phyloP scores from a whole-genome alignment of 352 stramenopile genomes.

The Phytophthora sp. region DNA sequence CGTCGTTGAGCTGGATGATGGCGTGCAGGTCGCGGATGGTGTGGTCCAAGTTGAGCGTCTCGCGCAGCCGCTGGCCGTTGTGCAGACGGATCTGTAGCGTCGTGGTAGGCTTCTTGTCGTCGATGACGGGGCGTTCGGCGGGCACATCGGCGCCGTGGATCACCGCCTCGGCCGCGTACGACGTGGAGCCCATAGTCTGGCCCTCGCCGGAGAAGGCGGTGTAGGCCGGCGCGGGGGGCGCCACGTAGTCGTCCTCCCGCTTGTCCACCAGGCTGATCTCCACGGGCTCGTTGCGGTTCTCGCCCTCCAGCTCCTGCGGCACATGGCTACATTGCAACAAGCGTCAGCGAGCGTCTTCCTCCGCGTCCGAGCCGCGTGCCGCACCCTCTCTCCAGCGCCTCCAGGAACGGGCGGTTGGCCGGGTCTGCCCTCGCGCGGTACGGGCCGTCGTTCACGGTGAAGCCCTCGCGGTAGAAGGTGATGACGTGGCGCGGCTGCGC shows the following conservation, averaged over 20 bases:
- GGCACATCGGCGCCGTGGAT: constrained; percentile 42
- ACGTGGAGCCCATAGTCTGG: constrained; percentile 74
- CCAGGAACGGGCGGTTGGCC: constrained; percentile 78
- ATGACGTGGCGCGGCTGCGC: constrained; percentile 64
- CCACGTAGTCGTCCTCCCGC: constrained; percentile 83
- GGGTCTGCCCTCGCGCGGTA: constrained; percentile 75
- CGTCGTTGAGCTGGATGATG: constrained; percentile 85
- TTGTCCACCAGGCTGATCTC: constrained; percentile 89
- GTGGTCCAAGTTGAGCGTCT: constrained; percentile 89
- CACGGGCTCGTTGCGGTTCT: constrained; percentile 70
- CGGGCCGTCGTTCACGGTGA: constrained; percentile 82
- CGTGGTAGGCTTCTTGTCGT: constrained; percentile 88
- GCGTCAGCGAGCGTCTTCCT: too few species aligned
- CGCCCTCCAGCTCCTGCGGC: constrained; percentile 75
- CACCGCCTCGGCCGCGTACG: constrained; percentile 54
- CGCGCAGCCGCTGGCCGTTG: constrained; percentile 78
- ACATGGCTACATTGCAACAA: constrained; percentile 56
- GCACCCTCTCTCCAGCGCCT: constrained; percentile 75
- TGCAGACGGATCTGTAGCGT: constrained; percentile 90
- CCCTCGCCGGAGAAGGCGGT: constrained; percentile 87
- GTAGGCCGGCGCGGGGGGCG: constrained; percentile 73
- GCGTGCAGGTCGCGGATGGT: constrained; percentile 89
- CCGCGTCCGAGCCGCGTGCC: too few species aligned
- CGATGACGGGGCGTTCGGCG: constrained; percentile 66
- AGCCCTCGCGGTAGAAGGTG: constrained; percentile 88